phyloP scores from a whole-genome alignment of 257 asterid species.

The Solanum sitiens region DNA sequence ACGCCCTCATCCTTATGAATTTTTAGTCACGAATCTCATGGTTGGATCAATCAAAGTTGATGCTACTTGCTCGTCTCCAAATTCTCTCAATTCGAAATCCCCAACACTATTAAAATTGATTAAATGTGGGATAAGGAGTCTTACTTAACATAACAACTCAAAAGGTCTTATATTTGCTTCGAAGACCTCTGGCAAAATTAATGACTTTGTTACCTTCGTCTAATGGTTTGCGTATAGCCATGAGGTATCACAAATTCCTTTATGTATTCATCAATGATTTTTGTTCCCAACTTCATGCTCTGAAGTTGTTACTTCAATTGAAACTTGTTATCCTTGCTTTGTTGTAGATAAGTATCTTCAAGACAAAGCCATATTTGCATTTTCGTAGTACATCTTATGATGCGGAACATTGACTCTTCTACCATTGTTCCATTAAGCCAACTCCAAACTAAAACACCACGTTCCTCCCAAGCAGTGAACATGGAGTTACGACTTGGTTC shows the following conservation, averaged over 20 bases:
- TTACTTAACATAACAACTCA: neutral
- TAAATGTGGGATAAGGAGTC: neutral
- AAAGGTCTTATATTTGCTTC: neutral
- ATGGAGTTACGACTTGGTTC: neutral
- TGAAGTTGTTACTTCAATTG: neutral
- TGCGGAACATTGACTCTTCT: neutral
- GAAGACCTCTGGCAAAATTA: neutral
- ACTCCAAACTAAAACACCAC: neutral
- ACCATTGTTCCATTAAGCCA: neutral
- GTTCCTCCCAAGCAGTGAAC: neutral
- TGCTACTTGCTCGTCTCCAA: too few species aligned
- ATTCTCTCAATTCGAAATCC: neutral
- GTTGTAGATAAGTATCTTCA: too few species aligned
- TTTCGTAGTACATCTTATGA: neutral
- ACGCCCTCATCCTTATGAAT: neutral
- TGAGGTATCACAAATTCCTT: too few species aligned
- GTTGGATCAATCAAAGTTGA: neutral
- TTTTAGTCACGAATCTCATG: neutral
- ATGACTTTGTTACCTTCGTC: neutral
- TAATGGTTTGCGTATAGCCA: neutral
- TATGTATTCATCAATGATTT: too few species aligned
- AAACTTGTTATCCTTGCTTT: neutral
- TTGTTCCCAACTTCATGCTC: neutral
- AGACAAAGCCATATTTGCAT: too few species aligned
- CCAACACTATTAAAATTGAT: neutral